These are phyloP conservation scores for Noccaea caerulescens DNA, from an alignment of 345 rosid genomes.

Conservation along the genomic window DNA sequence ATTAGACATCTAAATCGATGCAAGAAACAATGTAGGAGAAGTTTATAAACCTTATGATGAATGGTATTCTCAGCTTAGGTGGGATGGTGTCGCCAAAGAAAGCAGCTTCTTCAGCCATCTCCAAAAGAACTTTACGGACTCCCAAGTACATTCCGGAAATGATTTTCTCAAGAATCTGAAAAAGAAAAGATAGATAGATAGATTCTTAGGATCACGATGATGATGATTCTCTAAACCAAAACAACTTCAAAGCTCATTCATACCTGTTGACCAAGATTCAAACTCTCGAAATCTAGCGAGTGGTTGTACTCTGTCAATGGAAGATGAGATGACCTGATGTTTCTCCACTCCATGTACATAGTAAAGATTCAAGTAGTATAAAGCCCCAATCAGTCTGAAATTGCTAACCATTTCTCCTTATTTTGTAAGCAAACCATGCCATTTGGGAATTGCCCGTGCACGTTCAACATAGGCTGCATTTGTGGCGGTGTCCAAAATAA, in stretches of 20 bases:
- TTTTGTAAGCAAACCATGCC: conserved; percentile 78
- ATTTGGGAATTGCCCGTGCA: conserved; percentile 78
- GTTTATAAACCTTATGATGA: conserved; percentile 36
- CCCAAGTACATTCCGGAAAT: conserved; percentile 99
- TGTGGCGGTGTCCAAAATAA: conserved; percentile 89
- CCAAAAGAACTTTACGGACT: conserved; percentile 79
- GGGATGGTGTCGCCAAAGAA: conserved; percentile 86
- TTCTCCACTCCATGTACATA: conserved; percentile 89
- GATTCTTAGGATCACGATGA: too few relatives aligned
- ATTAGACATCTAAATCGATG: conserved; percentile 4
- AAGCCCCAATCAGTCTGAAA: too few relatives aligned
- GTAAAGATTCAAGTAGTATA: not conserved
- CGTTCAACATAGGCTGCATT: conserved; percentile 91
- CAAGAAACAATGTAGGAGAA: not conserved
- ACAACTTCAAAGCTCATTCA: not conserved
- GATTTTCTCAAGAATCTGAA: conserved; percentile 83
- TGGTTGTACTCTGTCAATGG: conserved; percentile 80
- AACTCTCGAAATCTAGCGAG: conserved; percentile 73
- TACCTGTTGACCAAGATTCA: conserved; percentile 97
- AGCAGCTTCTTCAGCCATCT: conserved; percentile 86
- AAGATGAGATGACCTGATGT: conserved; percentile 89
- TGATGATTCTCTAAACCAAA: not conserved
- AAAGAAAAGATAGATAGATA: too few relatives aligned
- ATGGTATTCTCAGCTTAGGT: conserved; percentile 63
- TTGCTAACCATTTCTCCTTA: conserved; percentile 71